Conservation (phyloP, 306 rosid species). For the Boehmeria nivea region DNA sequence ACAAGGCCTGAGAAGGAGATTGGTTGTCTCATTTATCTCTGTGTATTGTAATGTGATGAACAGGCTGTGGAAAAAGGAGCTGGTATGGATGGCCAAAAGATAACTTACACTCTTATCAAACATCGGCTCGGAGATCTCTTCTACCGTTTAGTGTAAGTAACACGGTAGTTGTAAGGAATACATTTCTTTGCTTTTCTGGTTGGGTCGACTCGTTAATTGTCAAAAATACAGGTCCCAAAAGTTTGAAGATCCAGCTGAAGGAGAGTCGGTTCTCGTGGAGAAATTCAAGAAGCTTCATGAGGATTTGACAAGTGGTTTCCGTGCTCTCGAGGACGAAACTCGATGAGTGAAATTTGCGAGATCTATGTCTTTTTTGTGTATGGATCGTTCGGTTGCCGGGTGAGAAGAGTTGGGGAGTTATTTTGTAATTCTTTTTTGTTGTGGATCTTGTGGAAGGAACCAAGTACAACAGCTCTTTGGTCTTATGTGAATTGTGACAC, state of each 20-base stretch:
- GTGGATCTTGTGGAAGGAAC: conserved; percentile 19
- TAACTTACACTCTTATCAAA: conserved; percentile 73
- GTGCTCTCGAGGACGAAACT: conserved; percentile 93
- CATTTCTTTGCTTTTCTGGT: no score
- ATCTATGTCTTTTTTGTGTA: neutral
- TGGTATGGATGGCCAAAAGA: conserved; percentile 95
- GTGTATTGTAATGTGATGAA: conserved; percentile 13
- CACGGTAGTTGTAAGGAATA: no score
- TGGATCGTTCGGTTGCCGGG: conserved; percentile 25
- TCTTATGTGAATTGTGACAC: conserved; percentile 28
- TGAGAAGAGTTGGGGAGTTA: no score
- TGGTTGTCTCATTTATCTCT: neutral
- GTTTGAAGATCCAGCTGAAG: conserved; percentile 99
- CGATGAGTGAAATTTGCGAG: conserved; percentile 47
- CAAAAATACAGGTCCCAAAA: conserved; percentile 76
- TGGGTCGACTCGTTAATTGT: neutral
- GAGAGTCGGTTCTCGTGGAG: conserved; percentile 68
- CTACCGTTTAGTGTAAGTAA: conserved; percentile 89
- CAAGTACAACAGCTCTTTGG: conserved; percentile 21
- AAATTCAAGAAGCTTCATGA: conserved; percentile 81
- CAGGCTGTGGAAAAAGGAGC: conserved; percentile 98
- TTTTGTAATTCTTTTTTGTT: conserved; percentile 15
- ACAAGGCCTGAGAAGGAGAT: neutral
- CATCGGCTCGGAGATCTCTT: conserved; percentile 98
- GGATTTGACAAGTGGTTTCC: conserved; percentile 88